phyloP scores from a whole-genome alignment of 805 yeast species.

The Myxozyma monticola region DNA sequence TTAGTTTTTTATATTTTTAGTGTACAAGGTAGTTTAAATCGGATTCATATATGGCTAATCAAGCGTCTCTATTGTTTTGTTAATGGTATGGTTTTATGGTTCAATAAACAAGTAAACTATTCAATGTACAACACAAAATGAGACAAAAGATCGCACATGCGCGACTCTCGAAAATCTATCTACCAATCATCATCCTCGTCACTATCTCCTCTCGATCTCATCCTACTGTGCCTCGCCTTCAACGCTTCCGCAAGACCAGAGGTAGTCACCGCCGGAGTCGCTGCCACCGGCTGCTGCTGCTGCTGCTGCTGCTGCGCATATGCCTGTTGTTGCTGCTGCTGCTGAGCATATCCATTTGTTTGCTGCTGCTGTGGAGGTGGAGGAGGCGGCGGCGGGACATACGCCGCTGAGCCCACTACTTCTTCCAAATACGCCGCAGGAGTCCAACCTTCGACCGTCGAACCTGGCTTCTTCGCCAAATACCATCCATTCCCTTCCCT shows the following conservation, averaged over 20 bases:
- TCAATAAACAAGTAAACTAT: neutral
- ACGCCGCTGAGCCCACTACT: conserved; percentile 32
- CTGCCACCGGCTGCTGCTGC: conserved; percentile 12
- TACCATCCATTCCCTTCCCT: conserved; percentile 93
- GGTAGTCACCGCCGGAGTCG: conserved; percentile 5
- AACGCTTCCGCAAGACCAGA: conserved; percentile 72
- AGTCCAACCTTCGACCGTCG: conserved; percentile 83
- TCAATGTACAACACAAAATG: neutral
- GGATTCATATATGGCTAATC: too few species aligned
- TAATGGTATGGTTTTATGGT: too few species aligned
- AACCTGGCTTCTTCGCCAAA: conserved; percentile 60
- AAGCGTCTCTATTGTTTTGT: too few species aligned
- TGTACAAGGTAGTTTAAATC: too few species aligned
- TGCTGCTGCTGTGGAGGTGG: conserved; percentile 28
- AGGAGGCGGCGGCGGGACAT: conserved; percentile 36
- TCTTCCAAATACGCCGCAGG: conserved; percentile 84
- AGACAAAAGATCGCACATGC: conserved; percentile 4
- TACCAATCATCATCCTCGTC: conserved; percentile 41
- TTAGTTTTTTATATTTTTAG: too few species aligned
- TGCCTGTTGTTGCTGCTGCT: neutral
- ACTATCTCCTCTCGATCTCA: conserved; percentile 65
- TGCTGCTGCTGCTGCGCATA: conserved; percentile 8
- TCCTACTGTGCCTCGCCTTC: conserved; percentile 65
- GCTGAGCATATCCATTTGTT: conserved; percentile 17
- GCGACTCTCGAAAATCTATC: too few species aligned